A percentile compares a stretch with the other conserved stretches of the same genome.
Evolutionary conservation across 305 asterid species (phyloP).

Genomic region (Andrographis paniculata): DNA sequence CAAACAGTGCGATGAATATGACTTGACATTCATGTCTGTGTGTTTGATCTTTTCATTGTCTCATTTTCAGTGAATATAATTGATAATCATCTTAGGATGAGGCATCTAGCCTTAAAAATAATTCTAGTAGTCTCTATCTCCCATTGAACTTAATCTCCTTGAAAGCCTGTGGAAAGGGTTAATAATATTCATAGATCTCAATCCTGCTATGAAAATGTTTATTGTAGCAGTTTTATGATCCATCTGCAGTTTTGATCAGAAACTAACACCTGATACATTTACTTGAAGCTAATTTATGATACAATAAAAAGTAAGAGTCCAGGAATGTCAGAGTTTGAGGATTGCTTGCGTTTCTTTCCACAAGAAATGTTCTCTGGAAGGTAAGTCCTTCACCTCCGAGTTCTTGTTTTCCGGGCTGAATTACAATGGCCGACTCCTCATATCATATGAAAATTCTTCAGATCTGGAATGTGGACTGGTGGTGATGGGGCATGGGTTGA

Average conservation of each 20-base stretch:
- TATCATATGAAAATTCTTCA: constrained; percentile 6
- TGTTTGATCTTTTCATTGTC: background rate
- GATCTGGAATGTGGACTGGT: constrained; percentile 98
- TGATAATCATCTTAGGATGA: background rate
- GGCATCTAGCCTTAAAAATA: background rate
- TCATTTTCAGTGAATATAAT: background rate
- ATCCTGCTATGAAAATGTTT: constrained; percentile 1
- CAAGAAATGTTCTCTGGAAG: constrained; percentile 89
- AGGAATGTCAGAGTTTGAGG: constrained; percentile 86
- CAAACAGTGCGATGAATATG: background rate
- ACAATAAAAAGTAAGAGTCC: constrained; percentile 86
- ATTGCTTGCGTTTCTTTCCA: constrained; percentile 87
- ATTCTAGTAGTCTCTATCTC: constrained; percentile 2
- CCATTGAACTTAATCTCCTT: constrained; percentile 7
- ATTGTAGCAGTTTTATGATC: constrained; percentile 14
- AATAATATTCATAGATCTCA: constrained; percentile 9
- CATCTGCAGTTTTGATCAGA: constrained; percentile 8
- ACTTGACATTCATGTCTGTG: background rate
- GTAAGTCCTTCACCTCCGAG: constrained; percentile 24
- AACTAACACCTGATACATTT: constrained; percentile 24
- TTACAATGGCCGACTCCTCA: constrained; percentile 13
- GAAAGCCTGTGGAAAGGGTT: constrained; percentile 13
- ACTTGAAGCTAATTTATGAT: constrained; percentile 82
- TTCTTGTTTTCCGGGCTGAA: constrained; percentile 7
- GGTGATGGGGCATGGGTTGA: constrained; percentile 98